Evolutionary conservation across 257 asterid species (phyloP).

Genomic region (Asclepias syriaca): DNA sequence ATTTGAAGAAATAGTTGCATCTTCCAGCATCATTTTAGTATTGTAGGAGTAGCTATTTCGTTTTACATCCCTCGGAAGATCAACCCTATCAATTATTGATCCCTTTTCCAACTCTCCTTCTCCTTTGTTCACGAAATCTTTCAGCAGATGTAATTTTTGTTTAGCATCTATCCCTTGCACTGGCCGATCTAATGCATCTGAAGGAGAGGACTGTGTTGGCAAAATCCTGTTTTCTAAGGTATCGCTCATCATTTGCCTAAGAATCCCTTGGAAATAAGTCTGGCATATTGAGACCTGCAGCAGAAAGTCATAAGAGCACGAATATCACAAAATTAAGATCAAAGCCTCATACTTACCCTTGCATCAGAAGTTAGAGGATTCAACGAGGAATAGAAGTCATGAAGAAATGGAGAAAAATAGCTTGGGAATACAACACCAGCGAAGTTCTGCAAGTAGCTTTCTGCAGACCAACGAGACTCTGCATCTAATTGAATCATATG

Average conservation of each 20-base stretch:
- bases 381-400: slow-evolving; percentile 77
- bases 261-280: slow-evolving; percentile 84
- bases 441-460: slow-evolving; percentile 78
- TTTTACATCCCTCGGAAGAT: slow-evolving; percentile 73
- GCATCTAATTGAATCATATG: slow-evolving; percentile 98
- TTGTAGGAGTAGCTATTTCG: slow-evolving; percentile 37
- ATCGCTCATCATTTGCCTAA: slow-evolving; percentile 78
- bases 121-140: slow-evolving; percentile 30
- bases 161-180: slow-evolving; percentile 31
- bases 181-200: slow-evolving; percentile 27
- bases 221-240: slow-evolving; percentile 31
- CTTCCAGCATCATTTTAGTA: slow-evolving; percentile 43
- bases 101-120: slow-evolving; percentile 38
- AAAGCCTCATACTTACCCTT: slow-evolving; percentile 52
- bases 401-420: slow-evolving; percentile 95
- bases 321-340: slow-evolving; percentile 13
- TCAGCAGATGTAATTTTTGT: slow-evolving; percentile 24
- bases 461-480: slow-evolving; percentile 84
- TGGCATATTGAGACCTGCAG: slow-evolving; percentile 92
- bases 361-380: slow-evolving; percentile 91
- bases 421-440: slow-evolving; percentile 86
- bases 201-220: slow-evolving; percentile 27
- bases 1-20: slow-evolving; percentile 31
- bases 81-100: slow-evolving; percentile 58
- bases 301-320: slow-evolving; percentile 16